Base-by-base conservation (phyloP, 1,284 basidiomycete species). In the Tausonia pullulans region DNA sequence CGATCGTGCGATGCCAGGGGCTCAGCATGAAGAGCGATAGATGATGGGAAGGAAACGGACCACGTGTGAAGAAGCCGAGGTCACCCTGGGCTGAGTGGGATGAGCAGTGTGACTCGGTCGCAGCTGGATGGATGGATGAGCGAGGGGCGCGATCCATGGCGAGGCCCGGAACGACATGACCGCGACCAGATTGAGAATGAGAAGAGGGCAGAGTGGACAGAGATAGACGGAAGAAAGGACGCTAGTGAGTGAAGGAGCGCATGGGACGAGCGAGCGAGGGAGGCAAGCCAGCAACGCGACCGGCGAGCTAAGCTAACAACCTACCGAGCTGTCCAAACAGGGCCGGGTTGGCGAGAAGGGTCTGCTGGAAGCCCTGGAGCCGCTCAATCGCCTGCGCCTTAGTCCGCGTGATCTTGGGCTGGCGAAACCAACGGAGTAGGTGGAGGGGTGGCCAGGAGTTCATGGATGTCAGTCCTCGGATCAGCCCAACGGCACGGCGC, bases 351-450 rank as follows among this genome's bases (percentile, higher is more conserved):
- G 79, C 11, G 5, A 50, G 13, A 40, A 66, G 49, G 27, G 49
- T 41, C 40, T 63, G 52, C 69, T 85, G 79, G 75, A 88, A 85
- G 6, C 76, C 79, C 60, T 81, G 78, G 69, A 99, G 80, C 69
- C 88, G 86, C 16, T 80, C 77, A 69, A 90, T 85, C 14, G 96
- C 96, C 71, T 98, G 90, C 49, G 89, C 86, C 73, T 90, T 89
- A n/a, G 88, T 80, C 66, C 89, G 87, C 5, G 91, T 96, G 70
- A 98, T 94, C 63, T 84, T 84, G 41, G 71, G 74, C 92, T 91
- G 70, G 51, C 40, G n/a, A 58, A 45, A 62, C 57, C 46, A 58
- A 61, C 11, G 43, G 16, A n/a, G 27, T 46, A 27, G 41, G 27
- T 43, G n/a, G 39, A 55, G 14, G 27, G 39, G 50, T 59, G 56